Percentiles rank a stretch among this genome's conserved stretches.
Evolutionary conservation across 2,329 filamentous ascomycete species (phyloP).

Genomic region (Calonectria pseudoreteaudii): DNA sequence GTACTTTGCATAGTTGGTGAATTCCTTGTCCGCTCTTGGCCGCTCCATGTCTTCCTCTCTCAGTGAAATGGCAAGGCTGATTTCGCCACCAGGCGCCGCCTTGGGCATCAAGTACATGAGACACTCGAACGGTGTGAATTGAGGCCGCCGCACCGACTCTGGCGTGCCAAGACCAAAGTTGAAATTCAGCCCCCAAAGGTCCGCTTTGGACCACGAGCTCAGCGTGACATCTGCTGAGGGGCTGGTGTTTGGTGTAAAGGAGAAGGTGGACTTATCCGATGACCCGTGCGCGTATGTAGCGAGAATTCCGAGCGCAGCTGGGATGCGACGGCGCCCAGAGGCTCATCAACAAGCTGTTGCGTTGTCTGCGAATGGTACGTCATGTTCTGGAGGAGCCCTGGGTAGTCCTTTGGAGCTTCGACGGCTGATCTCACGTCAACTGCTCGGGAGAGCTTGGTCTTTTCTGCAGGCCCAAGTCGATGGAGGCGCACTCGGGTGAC

Average conservation of each 20-base stretch:
- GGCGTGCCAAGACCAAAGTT: slow-evolving; percentile 58
- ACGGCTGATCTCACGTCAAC: slow-evolving; percentile 60
- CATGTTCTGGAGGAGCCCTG: slow-evolving; percentile 61
- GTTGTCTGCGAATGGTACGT: slow-evolving; percentile 51
- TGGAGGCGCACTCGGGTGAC: slow-evolving; percentile 54
- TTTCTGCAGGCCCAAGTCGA: slow-evolving; percentile 41
- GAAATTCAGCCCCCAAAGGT: slow-evolving; percentile 61
- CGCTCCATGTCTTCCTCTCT: slow-evolving; percentile 60
- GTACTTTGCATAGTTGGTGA: slow-evolving; percentile 38
- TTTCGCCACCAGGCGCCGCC: slow-evolving; percentile 52
- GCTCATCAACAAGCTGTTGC: slow-evolving; percentile 42
- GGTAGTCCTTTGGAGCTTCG: slow-evolving; percentile 55
- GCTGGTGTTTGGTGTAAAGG: slow-evolving; percentile 51
- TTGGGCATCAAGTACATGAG: slow-evolving; percentile 64
- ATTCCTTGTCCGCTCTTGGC: slow-evolving; percentile 56
- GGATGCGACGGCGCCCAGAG: slow-evolving; percentile 51
- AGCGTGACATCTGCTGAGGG: slow-evolving; percentile 59
- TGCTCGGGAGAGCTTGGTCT: slow-evolving; percentile 57
- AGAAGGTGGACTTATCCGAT: slow-evolving; percentile 50
- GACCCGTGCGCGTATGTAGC: slow-evolving; percentile 52
- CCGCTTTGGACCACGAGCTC: slow-evolving; percentile 65
- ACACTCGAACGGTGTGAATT: slow-evolving; percentile 58
- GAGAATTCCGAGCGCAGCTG: slow-evolving; percentile 55
- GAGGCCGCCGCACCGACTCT: slow-evolving; percentile 59
- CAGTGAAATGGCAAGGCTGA: slow-evolving; percentile 58